These are phyloP conservation scores for Salvia splendens DNA, from an alignment of 257 asterid genomes.

Conservation along the genomic window DNA sequence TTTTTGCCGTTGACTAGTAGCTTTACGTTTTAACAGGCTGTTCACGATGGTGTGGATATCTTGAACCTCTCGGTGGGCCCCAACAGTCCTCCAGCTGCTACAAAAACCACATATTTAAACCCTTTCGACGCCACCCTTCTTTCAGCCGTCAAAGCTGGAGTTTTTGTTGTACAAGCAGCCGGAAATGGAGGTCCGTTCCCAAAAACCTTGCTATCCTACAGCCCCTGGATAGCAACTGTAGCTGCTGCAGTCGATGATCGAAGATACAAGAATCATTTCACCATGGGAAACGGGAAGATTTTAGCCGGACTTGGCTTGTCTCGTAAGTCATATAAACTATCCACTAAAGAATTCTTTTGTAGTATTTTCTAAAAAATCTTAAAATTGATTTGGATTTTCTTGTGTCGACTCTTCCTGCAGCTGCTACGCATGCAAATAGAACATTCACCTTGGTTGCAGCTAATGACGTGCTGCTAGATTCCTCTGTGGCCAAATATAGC, in stretches of 20 bases:
- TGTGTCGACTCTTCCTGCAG: conserved; percentile 50
- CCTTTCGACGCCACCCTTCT: conserved; percentile 96
- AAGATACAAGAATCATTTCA: conserved; percentile 89
- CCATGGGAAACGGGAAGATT: conserved; percentile 84
- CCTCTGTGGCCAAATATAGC: conserved; percentile 60
- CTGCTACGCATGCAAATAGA: conserved; percentile 79
- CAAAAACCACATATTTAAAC: conserved; percentile 88
- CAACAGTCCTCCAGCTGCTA: conserved; percentile 93
- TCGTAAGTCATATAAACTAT: conserved; percentile 58
- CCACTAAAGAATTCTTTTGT: not conserved
- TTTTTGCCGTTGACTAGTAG: not conserved
- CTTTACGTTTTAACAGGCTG: conserved; percentile 69
- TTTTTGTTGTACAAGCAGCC: conserved; percentile 95
- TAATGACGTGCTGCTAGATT: conserved; percentile 81
- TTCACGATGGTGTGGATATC: conserved; percentile 95
- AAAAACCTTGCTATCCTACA: conserved; percentile 86
- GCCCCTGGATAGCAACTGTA: conserved; percentile 97
- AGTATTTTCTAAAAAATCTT: not conserved
- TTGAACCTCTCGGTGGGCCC: conserved; percentile 97
- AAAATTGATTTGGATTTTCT: conserved; percentile 25
- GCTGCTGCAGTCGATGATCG: conserved; percentile 99
- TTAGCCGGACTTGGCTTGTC: conserved; percentile 87
- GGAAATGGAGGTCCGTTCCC: conserved; percentile 99
- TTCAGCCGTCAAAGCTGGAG: conserved; percentile 95
- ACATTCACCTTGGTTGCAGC: conserved; percentile 92